Evolutionary conservation across 2,329 filamentous ascomycete species (phyloP).

Genomic region (Hypoxylon sp.): DNA sequence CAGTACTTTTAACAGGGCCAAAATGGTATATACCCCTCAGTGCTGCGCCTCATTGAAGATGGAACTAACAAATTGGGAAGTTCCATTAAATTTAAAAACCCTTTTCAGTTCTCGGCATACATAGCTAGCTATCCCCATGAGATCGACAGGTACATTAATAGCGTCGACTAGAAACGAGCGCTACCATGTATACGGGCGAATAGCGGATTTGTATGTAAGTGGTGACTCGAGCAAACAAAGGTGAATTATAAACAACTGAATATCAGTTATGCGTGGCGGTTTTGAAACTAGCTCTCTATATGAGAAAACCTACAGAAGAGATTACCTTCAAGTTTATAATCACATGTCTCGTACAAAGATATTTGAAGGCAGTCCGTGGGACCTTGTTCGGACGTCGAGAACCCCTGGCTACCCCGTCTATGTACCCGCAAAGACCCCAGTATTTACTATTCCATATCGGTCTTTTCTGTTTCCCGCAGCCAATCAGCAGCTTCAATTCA

Average conservation of each 20-base stretch:
- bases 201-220: neutral
- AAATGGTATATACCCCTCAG: slow-evolving; percentile 1
- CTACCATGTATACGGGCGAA: slow-evolving; percentile 8
- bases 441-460: slow-evolving; percentile 41
- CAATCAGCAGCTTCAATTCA: slow-evolving; percentile 33
- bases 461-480: slow-evolving; percentile 21
- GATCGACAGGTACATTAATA: slow-evolving; percentile 40
- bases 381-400: slow-evolving; percentile 25
- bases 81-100: slow-evolving; percentile 11
- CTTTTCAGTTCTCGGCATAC: slow-evolving; percentile 30
- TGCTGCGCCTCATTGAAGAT: slow-evolving; percentile 38
- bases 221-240: neutral
- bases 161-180: slow-evolving; percentile 20
- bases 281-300: neutral
- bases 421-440: slow-evolving; percentile 41
- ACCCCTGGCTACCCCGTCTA: slow-evolving; percentile 22
- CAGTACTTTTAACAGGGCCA: slow-evolving; percentile 16
- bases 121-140: neutral
- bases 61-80: slow-evolving; percentile 18
- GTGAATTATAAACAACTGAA: neutral
- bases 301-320: neutral
- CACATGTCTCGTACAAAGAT: slow-evolving; percentile 10
- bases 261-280: neutral
- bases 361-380: slow-evolving; percentile 8
- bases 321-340: neutral